Conservation (phyloP, 306 rosid species). For the Lathyrus sativus region DNA sequence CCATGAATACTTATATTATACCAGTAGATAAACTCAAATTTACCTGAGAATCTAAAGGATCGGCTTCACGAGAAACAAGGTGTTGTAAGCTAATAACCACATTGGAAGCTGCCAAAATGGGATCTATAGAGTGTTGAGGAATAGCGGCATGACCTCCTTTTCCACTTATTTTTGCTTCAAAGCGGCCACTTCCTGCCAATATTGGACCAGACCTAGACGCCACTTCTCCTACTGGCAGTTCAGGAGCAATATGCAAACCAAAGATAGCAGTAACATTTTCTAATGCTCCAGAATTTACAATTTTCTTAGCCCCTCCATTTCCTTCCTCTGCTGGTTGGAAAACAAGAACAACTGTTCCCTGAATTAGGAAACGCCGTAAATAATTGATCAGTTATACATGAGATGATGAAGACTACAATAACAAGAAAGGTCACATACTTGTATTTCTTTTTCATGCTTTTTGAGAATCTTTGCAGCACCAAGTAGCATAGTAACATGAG, state of each 20-base stretch:
- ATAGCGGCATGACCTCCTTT: slow-evolving; percentile 93
- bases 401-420: slow-evolving; percentile 18
- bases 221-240: slow-evolving; percentile 62
- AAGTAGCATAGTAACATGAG: slow-evolving; percentile 88
- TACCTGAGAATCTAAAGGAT: slow-evolving; percentile 82
- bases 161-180: slow-evolving; percentile 81
- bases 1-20: no score
- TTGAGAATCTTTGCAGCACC: slow-evolving; percentile 91
- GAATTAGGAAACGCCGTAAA: slow-evolving; percentile 18
- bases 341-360: slow-evolving; percentile 90
- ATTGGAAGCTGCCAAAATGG: slow-evolving; percentile 80
- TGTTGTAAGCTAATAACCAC: slow-evolving; percentile 83
- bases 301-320: slow-evolving; percentile 72
- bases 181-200: slow-evolving; percentile 70
- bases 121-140: slow-evolving; percentile 84
- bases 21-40: not conserved
- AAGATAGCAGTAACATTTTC: slow-evolving; percentile 81
- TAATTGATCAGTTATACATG: slow-evolving; percentile 3
- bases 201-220: slow-evolving; percentile 65
- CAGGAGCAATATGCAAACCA: slow-evolving; percentile 61
- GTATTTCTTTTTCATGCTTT: slow-evolving; percentile 66
- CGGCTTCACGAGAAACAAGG: slow-evolving; percentile 86
- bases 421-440: slow-evolving; percentile 30
- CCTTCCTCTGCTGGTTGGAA: slow-evolving; percentile 99
- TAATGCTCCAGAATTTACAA: slow-evolving; percentile 61